Conservation (phyloP, 2,329 filamentous ascomycete species). For the Fusarium sp. region DNA sequence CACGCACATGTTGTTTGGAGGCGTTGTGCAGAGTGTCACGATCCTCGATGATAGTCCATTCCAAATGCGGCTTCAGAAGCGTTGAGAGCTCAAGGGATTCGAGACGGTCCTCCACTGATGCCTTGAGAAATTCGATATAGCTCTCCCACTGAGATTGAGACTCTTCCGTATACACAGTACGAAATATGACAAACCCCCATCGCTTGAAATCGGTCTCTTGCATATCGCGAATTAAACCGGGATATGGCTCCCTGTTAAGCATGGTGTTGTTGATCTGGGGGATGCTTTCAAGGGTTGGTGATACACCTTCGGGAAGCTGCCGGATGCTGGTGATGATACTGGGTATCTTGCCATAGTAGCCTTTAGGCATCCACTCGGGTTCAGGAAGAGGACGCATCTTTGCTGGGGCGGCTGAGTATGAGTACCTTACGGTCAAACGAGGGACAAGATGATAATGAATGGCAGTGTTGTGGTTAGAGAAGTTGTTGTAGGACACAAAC, state of each 20-base stretch:
- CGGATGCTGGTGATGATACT: constrained; percentile 16
- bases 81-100: not conserved
- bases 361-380: not conserved
- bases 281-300: constrained; percentile 23
- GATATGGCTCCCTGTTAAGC: too few species aligned
- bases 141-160: constrained; percentile 15
- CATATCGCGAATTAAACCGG: not conserved
- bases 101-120: not conserved
- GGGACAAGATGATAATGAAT: too few species aligned
- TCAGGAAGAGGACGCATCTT: constrained; percentile 13
- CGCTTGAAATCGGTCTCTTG: not conserved
- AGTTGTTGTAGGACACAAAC: not conserved
- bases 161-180: constrained; percentile 3
- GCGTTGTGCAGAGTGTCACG: not conserved
- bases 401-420: not conserved
- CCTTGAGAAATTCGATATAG: constrained; percentile 28
- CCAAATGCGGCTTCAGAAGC: not conserved
- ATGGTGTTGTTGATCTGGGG: not conserved
- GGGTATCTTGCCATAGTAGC: not conserved
- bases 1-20: constrained; percentile 6
- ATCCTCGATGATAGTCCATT: constrained; percentile 25
- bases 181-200: constrained; percentile 16
- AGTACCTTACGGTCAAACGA: rapidly evolving
- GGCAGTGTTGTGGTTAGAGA: not conserved
- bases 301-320: not conserved